Base-by-base conservation (phyloP, 108 stramenopile genomes). In the Fragilaria crotonensis region DNA sequence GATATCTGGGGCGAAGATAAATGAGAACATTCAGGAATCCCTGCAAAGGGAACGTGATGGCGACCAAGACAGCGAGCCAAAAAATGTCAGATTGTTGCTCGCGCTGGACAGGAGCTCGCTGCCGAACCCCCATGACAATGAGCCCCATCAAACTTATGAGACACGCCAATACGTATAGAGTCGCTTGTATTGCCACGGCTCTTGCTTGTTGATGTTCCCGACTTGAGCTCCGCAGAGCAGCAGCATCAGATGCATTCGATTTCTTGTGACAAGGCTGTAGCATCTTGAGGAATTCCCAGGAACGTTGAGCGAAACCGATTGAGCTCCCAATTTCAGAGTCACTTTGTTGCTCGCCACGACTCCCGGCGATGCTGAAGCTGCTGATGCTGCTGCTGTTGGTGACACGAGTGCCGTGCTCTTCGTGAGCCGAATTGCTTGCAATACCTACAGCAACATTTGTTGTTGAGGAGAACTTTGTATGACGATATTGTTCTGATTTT, bases 21-120 rank as follows among this genome's bases (percentile, higher is more conserved):
- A 81, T 58, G 31, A 74, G 57, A 26, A 58, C 41, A 46, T 81
- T 81, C 63, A 81, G 72, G 50, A 81, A 75, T 5, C 80, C 80
- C 55, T 82, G 80, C 52, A 76, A 31, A 20, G 81, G 81, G 33
- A 83, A 66, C 49, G 79, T 71, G 7, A 63, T 60, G 3, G 73
- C 67, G 47, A 68, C 55, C 20, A 81, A 44, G 9, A 83, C 72
- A 30, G 73, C 57, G 19, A 83, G 56, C 18, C 33, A n/a, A 49
- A 33, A 63, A 2, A 70, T 51, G 9, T 48, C 30, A 1, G 44
- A 33, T 52, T 70, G 56, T 28, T 57, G 28, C 2, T 28, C 44
- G 0, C 31, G 17, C n/a, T 45, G n/a, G 58, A 41, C 27, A 57
- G 54, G 28, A 52, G 31, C 20, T 66, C 60, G 41, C 54, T 69